Base-by-base conservation (phyloP, 106 monocot species). In the Dendrobium huoshanense region DNA sequence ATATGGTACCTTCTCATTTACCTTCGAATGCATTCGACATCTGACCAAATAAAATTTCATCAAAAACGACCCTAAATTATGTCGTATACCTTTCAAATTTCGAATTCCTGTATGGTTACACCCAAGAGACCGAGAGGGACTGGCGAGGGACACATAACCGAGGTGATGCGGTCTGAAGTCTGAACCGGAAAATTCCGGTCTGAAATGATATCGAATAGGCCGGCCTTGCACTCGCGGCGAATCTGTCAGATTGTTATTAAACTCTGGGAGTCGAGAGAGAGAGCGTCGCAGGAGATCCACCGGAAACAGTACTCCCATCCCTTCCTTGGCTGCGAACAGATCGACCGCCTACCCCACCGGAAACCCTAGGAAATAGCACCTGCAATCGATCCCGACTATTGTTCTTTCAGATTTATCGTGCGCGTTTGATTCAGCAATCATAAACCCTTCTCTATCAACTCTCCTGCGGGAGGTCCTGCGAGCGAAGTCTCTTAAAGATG, bases 281-380 rank as follows among this genome's bases (percentile, higher is more conserved):
- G 44, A 75, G 44, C 74, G 43, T 75, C 44, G 44, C 43, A 75
- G 74, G 44, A 75, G 74, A 75, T 75, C 74, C 74, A 75, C 74
- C 74, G 74, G 74, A 75, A 75, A 75, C 74, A 75, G 74, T 75
- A 75, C 74, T 75, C n/a, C n/a, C 43, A 18, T 75, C 74, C 73
- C 43, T 44, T 51, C 74, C 51, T 15, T 15, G 51, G 51, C 51
- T 13, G 13, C 51, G 51, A 51, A 41, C 19, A 4, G 43, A 75
- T 75, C 74, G n/a, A 44, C 74, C 13, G 4, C 44, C 9, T 17
- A 44, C 15, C 20, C 74, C 74, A 43, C 43, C 15, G 37, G 43
- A 75, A 75, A 75, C 74, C 74, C 74, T 75, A 75, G 74, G 40
- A 43, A 75, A 17, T 8, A 75, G 74, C 4, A 75, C 74, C 4